Conservation (phyloP, 768 basidiomycete species). For the Xanthoconium stramineum region DNA sequence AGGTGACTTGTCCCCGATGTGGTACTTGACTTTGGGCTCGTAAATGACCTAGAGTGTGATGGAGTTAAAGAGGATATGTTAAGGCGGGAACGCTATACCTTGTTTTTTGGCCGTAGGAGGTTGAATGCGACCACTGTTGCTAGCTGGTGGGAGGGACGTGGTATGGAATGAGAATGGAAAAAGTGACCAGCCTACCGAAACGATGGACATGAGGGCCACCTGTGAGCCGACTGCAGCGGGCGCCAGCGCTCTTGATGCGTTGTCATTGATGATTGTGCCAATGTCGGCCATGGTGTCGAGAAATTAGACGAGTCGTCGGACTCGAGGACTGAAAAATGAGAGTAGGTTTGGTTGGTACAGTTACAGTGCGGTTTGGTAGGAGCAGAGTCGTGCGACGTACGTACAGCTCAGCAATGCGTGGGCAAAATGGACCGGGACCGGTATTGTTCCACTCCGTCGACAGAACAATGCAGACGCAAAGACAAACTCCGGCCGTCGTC, state of each 20-base stretch:
- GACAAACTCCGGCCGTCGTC: background rate
- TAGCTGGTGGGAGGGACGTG: conserved; percentile 38
- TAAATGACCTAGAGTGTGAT: conserved; percentile 66
- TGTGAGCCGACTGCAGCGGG: conserved; percentile 80
- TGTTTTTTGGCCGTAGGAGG: conserved; percentile 83
- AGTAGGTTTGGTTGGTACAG: conserved; percentile 16
- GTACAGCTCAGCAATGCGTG: background rate
- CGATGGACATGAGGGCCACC: conserved; percentile 64
- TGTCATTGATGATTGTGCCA: conserved; percentile 32
- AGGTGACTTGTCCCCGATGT: conserved; percentile 70
- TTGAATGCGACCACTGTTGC: conserved; percentile 78
- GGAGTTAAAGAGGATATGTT: background rate
- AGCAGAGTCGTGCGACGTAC: background rate
- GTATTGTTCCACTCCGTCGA: too few species aligned
- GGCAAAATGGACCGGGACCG: background rate
- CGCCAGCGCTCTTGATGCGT: conserved; percentile 59
- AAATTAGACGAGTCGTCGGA: conserved; percentile 16
- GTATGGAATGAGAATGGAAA: background rate
- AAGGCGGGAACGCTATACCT: conserved; percentile 42
- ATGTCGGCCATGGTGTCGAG: conserved; percentile 31
- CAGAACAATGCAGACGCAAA: background rate
- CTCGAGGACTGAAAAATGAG: conserved; percentile 19
- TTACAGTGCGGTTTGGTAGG: background rate
- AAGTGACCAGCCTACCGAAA: conserved; percentile 55
- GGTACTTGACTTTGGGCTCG: conserved; percentile 93